Percentiles rank a stretch among this genome's conserved stretches.
These are phyloP conservation scores for Bifiguratus adelaidae DNA, from an alignment of 192 early-diverging fungal species.

Conservation along the genomic window DNA sequence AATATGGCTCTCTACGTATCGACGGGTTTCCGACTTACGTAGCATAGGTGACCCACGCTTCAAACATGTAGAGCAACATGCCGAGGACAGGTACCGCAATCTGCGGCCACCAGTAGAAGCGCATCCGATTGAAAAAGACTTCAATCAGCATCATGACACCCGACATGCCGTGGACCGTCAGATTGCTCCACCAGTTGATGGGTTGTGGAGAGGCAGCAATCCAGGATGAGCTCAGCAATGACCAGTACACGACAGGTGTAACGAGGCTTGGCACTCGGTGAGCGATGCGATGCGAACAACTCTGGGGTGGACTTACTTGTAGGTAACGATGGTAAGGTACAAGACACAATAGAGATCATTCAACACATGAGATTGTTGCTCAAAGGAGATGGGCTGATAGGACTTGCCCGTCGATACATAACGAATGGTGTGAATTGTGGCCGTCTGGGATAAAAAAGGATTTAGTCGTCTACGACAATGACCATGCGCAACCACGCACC, in stretches of 20 bases:
- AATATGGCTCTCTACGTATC: background rate
- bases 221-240: slow-evolving; percentile 1
- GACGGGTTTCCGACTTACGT: slow-evolving; percentile 8
- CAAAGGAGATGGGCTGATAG: slow-evolving; percentile 2
- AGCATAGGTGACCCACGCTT: slow-evolving; percentile 14
- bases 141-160: background rate
- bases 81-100: slow-evolving; percentile 3
- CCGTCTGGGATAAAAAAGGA: slow-evolving; percentile 1
- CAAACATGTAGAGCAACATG: slow-evolving; percentile 16
- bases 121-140: background rate
- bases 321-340: slow-evolving; percentile 15
- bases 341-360: slow-evolving; percentile 20
- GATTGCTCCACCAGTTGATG: no score
- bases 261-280: slow-evolving; percentile 14
- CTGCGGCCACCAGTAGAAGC: background rate
- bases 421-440: slow-evolving; percentile 7
- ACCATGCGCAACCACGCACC: slow-evolving; percentile 4
- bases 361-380: slow-evolving; percentile 9
- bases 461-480: background rate
- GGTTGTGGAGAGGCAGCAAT: no score
- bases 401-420: slow-evolving; percentile 3
- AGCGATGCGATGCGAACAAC: background rate
- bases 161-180: no score
- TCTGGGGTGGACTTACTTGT: slow-evolving; percentile 11
- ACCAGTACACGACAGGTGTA: slow-evolving; percentile 22